Base-by-base conservation (phyloP, 202 grass and related monocot species). In the Carex arenaria region DNA sequence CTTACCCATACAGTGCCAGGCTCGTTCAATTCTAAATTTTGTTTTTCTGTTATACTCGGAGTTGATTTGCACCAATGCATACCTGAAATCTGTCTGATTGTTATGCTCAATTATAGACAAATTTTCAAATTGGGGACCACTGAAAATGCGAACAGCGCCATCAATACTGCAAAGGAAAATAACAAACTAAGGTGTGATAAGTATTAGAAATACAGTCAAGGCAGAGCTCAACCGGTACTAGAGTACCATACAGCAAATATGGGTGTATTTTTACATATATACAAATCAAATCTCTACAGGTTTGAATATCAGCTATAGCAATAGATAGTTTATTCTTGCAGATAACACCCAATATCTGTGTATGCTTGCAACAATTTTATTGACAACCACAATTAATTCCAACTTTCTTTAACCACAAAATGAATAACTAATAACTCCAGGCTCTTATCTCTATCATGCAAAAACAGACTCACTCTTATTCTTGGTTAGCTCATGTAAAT, bases 1-100 rank as follows among this genome's bases (percentile, higher is more conserved):
- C 19, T 32, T 34, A 56, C 19, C 47, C 19, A 55, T 49, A 51
- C 0, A 6, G 11, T 72, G 51, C 69, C 19, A 23, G 10, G 13
- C 4, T 57, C n/a, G 15, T 2, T 76, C 7, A 10, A 57, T 56
- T 55, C 49, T 0, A 17, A 51, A 42, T 68, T 69, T 47, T 22
- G 10, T 28, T 52, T 49, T 23, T 26, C 4, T 4, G 34, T 38
- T 38, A 0, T 38, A 38, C 34, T 38, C 4, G 13, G 32, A 57
- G 28, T 18, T 76, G 4, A 56, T 34, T 30, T 18, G 28, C 28
- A 77, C 3, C 15, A 57, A 32, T 19, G 1, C 85, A 11, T 90
- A 98, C 95, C 91, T 94, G 80, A 98, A 98, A 73, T 87, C 92
- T 59, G 89, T 94, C 80, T 72, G 83, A 85, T 93, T 98, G 77